A percentile compares a stretch with the other conserved stretches of the same genome.
phyloP scores from a whole-genome alignment of 2,329 filamentous ascomycete species.

The Pyricularia pennisetigena region DNA sequence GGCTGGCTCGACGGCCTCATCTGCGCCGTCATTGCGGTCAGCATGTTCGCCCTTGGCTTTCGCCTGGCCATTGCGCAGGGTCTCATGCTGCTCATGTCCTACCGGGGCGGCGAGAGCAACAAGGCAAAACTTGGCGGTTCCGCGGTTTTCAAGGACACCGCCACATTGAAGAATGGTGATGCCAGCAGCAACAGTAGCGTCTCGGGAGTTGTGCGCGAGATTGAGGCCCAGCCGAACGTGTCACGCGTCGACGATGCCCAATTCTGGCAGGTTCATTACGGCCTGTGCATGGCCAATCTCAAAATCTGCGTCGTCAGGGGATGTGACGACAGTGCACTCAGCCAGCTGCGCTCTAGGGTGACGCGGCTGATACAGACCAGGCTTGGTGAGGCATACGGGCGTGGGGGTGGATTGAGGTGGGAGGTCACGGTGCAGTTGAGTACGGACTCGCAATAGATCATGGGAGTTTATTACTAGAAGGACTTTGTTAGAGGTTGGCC shows the following conservation, averaged over 20 bases:
- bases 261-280: constrained; percentile 99
- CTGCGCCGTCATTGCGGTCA: constrained; percentile 69
- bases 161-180: constrained; percentile 11
- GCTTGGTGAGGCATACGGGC: constrained; percentile 79
- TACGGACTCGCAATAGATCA: constrained; percentile 16
- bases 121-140: not conserved
- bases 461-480: not conserved
- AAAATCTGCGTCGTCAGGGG: constrained; percentile 62
- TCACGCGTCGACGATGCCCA: constrained; percentile 76
- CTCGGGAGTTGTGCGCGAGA: constrained; percentile 69
- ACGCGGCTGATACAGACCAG: constrained; percentile 73
- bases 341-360: constrained; percentile 66
- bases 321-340: constrained; percentile 58
- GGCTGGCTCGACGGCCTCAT: constrained; percentile 75
- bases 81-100: constrained; percentile 93
- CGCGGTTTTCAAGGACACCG: not conserved
- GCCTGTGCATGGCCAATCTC: constrained; percentile 89
- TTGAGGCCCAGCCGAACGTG: constrained; percentile 70
- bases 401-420: constrained; percentile 72
- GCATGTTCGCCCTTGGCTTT: constrained; percentile 82
- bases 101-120: constrained; percentile 24
- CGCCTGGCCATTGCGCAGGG: constrained; percentile 79
- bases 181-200: constrained; percentile 39
- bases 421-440: constrained; percentile 83
- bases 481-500: not conserved